Evolutionary conservation across 2,329 filamentous ascomycete genomes (phyloP).

Genomic region (Magnaporthiopsis poae): DNA sequence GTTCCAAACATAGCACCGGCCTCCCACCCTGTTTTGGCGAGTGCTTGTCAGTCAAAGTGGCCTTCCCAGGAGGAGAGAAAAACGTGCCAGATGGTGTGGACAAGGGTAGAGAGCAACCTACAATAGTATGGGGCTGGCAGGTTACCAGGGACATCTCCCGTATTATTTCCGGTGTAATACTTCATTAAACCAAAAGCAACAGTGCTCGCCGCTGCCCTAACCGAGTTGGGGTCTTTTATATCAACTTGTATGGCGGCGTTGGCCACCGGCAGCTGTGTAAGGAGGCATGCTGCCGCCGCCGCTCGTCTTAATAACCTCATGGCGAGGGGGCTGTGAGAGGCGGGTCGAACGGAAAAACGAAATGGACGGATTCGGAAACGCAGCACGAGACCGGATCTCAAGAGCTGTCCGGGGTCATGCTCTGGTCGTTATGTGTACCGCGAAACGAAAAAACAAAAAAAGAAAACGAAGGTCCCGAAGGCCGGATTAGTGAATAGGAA

Average conservation of each 20-base stretch:
- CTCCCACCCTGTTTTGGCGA: conserved; percentile 51
- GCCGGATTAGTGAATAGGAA: neutral
- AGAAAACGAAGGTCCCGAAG: neutral
- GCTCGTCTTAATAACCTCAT: conserved; percentile 3
- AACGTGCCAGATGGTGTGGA: conserved; percentile 11
- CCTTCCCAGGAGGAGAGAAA: no score
- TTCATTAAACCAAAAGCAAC: conserved; percentile 29
- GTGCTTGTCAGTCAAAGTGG: neutral
- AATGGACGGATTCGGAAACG: neutral
- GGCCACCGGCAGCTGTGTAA: neutral
- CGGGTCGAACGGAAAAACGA: neutral
- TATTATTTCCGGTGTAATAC: conserved; percentile 48
- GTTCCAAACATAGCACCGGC: conserved; percentile 62
- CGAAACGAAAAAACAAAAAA: neutral
- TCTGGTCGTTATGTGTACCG: neutral
- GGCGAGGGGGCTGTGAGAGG: neutral
- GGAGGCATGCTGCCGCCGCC: conserved; percentile 2
- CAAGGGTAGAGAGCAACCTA: conserved; percentile 28
- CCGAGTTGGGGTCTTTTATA: conserved; percentile 35
- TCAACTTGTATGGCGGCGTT: conserved; percentile 16
- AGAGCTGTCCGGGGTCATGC: neutral
- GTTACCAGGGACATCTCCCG: conserved; percentile 48
- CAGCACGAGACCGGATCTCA: neutral
- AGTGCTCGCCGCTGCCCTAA: conserved; percentile 38
- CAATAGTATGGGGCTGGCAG: conserved; percentile 56